These are phyloP conservation scores for Erodium maritimum DNA, from an alignment of 345 rosid genomes.

Conservation along the genomic window DNA sequence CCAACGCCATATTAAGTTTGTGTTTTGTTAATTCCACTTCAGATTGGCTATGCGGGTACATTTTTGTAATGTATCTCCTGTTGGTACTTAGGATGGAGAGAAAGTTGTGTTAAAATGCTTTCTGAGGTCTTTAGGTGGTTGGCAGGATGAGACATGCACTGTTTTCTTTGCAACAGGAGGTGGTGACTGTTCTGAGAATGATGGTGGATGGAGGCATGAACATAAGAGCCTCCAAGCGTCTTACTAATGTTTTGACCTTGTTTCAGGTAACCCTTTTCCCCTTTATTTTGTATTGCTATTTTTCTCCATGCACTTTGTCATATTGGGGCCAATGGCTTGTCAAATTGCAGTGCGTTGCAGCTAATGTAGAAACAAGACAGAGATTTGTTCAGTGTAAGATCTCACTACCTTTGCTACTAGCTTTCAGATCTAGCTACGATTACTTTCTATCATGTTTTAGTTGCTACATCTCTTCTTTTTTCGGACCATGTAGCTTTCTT, in stretches of 20 bases:
- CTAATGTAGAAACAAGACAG: not conserved
- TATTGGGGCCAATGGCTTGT: not conserved
- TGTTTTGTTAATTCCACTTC: not conserved
- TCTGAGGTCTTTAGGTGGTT: not conserved
- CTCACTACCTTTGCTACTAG: not conserved
- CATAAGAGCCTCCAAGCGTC: constrained; percentile 13
- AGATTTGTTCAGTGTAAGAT: not conserved
- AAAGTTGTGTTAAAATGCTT: not conserved
- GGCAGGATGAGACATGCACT: not conserved
- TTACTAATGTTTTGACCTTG: constrained; percentile 12
- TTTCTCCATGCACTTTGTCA: not conserved
- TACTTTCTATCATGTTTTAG: not conserved
- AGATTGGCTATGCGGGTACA: not conserved
- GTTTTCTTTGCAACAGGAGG: constrained; percentile 9
- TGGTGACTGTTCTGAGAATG: constrained; percentile 6
- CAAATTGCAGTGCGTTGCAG: not conserved
- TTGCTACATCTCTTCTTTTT: not conserved
- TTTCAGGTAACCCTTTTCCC: not conserved
- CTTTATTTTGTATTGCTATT: not conserved
- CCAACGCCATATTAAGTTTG: no score
- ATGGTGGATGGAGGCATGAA: constrained; percentile 5
- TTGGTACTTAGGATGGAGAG: not conserved
- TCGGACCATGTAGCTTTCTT: constrained; percentile 3
- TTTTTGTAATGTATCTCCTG: no score
- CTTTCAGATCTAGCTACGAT: not conserved